Percentiles rank a stretch among this genome's conserved stretches.
These are phyloP conservation scores for Cantharellus cinnabarinus DNA, from an alignment of 768 basidiomycete genomes.

Conservation along the genomic window DNA sequence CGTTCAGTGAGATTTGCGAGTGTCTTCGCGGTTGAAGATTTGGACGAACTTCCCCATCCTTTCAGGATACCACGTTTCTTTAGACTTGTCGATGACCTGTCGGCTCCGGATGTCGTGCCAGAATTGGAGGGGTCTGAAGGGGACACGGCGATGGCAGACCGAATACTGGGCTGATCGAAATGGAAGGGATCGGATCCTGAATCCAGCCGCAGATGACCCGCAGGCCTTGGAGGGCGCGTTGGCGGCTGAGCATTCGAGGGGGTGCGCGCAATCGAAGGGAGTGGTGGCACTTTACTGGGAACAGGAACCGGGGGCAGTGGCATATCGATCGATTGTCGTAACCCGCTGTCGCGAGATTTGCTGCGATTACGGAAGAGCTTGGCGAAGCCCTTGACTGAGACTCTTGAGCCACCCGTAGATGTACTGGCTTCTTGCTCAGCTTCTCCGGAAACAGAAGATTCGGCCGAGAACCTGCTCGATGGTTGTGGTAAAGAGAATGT, in stretches of 20 bases:
- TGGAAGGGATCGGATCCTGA: conserved; percentile 29
- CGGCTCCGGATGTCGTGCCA: neutral
- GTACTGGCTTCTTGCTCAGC: neutral
- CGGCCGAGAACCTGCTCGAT: neutral
- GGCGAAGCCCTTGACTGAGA: neutral
- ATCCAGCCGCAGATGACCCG: conserved; percentile 15
- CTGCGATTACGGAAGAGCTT: neutral
- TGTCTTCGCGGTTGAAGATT: neutral
- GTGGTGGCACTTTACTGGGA: neutral
- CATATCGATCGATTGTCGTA: neutral
- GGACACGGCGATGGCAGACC: neutral
- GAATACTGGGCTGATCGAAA: conserved; percentile 40
- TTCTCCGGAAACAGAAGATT: neutral
- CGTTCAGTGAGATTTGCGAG: neutral
- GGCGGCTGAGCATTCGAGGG: neutral
- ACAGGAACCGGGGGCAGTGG: neutral
- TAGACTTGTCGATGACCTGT: neutral
- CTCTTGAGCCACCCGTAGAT: neutral
- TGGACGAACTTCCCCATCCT: neutral
- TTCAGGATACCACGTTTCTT: neutral
- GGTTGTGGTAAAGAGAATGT: neutral
- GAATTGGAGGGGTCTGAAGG: neutral
- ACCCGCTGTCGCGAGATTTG: neutral
- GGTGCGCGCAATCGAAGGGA: neutral
- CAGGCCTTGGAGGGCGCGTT: neutral